phyloP scores from a whole-genome alignment of 2,329 filamentous ascomycete genomes.

The Aspergillus sp. region DNA sequence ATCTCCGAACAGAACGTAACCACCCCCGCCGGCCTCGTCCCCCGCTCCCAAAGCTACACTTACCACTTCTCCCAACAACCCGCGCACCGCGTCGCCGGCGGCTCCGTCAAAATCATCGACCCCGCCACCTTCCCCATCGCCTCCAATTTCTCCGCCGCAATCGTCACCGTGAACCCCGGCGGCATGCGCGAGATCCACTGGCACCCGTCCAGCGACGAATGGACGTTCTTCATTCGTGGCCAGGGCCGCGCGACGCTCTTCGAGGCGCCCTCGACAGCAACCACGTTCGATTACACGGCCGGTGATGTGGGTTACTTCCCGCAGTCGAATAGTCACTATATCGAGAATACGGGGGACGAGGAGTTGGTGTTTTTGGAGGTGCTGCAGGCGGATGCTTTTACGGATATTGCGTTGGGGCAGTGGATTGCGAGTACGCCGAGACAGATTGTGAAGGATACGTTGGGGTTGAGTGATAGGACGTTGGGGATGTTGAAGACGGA shows the following conservation, averaged over 20 bases:
- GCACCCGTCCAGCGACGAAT: conserved; percentile 6
- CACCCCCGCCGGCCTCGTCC: conserved; percentile 56
- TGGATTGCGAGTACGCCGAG: conserved; percentile 48
- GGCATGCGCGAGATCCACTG: conserved; percentile 54
- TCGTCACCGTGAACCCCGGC: conserved; percentile 64
- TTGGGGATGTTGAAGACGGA: conserved; percentile 37
- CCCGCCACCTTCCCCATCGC: conserved; percentile 70
- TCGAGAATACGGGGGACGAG: conserved; percentile 69
- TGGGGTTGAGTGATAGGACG: conserved; percentile 39
- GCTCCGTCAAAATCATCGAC: conserved; percentile 66
- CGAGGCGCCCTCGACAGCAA: conserved; percentile 58
- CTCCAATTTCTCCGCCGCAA: conserved; percentile 64
- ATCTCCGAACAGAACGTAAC: conserved; percentile 60
- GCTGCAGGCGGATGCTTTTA: conserved; percentile 63
- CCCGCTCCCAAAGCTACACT: conserved; percentile 58
- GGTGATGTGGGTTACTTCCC: conserved; percentile 75
- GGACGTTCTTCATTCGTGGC: conserved; percentile 6
- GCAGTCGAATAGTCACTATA: conserved; percentile 70
- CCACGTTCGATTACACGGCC: conserved; percentile 68
- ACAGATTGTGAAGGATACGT: conserved; percentile 53
- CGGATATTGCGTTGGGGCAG: conserved; percentile 39
- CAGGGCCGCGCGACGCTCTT: conserved; percentile 62
- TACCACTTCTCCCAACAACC: conserved; percentile 66
- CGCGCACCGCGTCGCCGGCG: conserved; percentile 60
- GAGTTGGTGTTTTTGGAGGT: conserved; percentile 71